Base-by-base conservation (phyloP, 2,329 filamentous ascomycete species). In the Epichloe baconii region DNA sequence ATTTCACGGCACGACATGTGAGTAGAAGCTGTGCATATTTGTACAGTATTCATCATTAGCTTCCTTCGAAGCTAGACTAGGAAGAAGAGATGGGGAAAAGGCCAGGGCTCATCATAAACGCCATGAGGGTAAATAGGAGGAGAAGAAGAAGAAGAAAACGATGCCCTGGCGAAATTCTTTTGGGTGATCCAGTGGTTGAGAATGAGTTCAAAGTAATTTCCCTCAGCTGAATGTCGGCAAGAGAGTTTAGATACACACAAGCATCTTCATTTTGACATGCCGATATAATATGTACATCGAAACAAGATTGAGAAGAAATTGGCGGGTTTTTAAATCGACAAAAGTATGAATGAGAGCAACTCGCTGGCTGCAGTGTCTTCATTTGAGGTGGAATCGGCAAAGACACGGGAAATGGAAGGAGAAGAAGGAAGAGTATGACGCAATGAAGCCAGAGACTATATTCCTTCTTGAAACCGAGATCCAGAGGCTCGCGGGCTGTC, bases 381-480 rank as follows among this genome's bases (percentile, higher is more conserved):
- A 36, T 43, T 23, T 23, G 35, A 34, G 42, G 50, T 48, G 47
- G n/a, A 50, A 43, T 31, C 31, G 8, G 31, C 8, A 31, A 51
- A 21, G 35, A 15, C n/a, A 17, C 8, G 12, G 40, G 17, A 43
- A 8, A 21, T n/a, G 36, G 36, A 37, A 45, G 8, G 26, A 23
- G 14, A 21, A 49, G 10, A 51, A 23, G 52, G 19, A 51, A 50
- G 36, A 35, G 26, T 17, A 47, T 36, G n/a, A 49, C 23, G 38
- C 38, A 31, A n/a, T 12, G 31, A 14, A 26, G 10, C 21, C 46
- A 8, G 17, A 31, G 19, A 50, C 67, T 60, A 71, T 50, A 73
- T 62, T 48, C 64, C 57, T 59, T 73, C 71, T 21, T 65, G 68
- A 56, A 73, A 73, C 54, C 64, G 64, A 2, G 70, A 73, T 31